Evolutionary conservation across 192 early-diverging fungal genomes (phyloP).

Genomic region (Paraglomus occultum): DNA sequence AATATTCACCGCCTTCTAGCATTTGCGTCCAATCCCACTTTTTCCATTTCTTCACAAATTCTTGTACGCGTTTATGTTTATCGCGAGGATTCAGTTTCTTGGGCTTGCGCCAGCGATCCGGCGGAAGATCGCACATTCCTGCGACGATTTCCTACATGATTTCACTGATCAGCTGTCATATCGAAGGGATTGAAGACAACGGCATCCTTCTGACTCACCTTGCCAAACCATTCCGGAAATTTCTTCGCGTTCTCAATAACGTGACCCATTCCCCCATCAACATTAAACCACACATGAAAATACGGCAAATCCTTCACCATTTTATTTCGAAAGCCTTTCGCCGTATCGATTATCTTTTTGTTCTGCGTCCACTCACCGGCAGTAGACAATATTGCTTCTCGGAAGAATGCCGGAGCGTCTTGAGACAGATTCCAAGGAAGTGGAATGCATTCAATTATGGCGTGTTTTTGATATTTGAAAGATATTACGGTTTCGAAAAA

Average conservation of each 20-base stretch:
- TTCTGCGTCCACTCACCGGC: conserved; percentile 94
- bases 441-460: conserved; percentile 90
- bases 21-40: conserved; percentile 84
- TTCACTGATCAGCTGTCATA: conserved; percentile 36
- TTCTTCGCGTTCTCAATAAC: conserved; percentile 87
- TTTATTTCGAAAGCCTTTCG: conserved; percentile 64
- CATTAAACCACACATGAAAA: conserved; percentile 97
- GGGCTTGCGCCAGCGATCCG: conserved; percentile 71
- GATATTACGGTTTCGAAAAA: conserved; percentile 93
- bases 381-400: conserved; percentile 72
- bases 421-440: conserved; percentile 72
- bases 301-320: conserved; percentile 85
- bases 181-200: conserved; percentile 32
- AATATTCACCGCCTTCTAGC: conserved; percentile 42
- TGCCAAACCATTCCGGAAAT: conserved; percentile 87
- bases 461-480: conserved; percentile 73
- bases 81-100: conserved; percentile 51
- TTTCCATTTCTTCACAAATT: conserved; percentile 66
- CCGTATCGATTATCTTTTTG: conserved; percentile 71
- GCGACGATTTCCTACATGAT: conserved; percentile 66
- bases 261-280: conserved; percentile 87
- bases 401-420: conserved; percentile 81
- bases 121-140: conserved; percentile 77
- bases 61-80: conserved; percentile 47
- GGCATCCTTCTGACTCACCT: conserved; percentile 34